Evolutionary conservation across 192 early-diverging fungal genomes (phyloP), one percentile per base, ranked within the genome.

Genomic region (Allomyces macrogynus): DNA sequence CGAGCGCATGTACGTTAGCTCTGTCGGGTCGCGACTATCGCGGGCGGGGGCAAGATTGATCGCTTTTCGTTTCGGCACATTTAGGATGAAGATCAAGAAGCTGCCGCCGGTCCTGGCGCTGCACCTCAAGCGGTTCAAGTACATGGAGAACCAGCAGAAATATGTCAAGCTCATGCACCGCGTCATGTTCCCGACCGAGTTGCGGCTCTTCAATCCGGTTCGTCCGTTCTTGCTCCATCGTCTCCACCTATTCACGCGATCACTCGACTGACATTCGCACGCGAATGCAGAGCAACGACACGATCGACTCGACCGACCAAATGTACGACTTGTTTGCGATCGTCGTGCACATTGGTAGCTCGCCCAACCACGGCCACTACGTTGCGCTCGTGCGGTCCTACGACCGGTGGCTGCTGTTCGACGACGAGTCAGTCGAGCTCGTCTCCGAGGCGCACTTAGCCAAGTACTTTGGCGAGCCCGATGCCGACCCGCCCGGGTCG

Each of bases 41-140:
- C 24, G 63, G 60, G n/a, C 60, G 24, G n/a, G n/a, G 63, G 24
- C 4, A 4, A 22, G 32, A 22, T 64, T 12, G 22, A 44, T 8
- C 10, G n/a, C 20, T 10, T 11, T 23, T 24, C 24, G 18, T 22
- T 27, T 54, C 23, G 43, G 20, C n/a, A 63, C 7, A 64, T 64
- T 22, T 64, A 87, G 93, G 64, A 96, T 99, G 94, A 95, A 94
- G 66, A 88, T 99, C 40, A 91, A 92, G 73, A 74, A 81, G 62
- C 73, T 93, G 57, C 96, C 96, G 8, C 96, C 95, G 66, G 88
- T 99, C 40, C 74, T 99, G 24, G 93, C 91, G 0, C 77, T 99
- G 40, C 96, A 99, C 66, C 74, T 99, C 40, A 99, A 99, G 71
- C 82, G 96, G 40, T 99, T 99, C 75, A 99, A 99, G 71, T 99